phyloP scores from a whole-genome alignment of 441 rosid species.

The Erysimum cheiri region DNA sequence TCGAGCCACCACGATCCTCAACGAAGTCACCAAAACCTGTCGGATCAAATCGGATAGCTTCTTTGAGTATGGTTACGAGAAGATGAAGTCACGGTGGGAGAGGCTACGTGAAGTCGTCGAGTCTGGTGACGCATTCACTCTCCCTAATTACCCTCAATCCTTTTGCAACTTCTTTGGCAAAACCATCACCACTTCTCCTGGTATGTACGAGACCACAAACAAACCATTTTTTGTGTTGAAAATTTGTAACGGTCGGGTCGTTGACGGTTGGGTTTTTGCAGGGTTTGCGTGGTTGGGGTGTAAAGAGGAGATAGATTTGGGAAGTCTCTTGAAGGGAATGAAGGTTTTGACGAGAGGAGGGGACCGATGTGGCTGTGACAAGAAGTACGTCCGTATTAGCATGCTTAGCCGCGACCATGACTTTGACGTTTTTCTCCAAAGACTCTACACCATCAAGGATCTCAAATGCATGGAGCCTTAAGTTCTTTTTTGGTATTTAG shows the following conservation, averaged over 20 bases:
- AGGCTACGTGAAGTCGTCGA: slow-evolving; percentile 56
- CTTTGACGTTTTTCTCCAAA: slow-evolving; percentile 58
- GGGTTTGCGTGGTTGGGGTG: slow-evolving; percentile 88
- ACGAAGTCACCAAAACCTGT: slow-evolving; percentile 49
- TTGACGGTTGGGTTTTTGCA: slow-evolving; percentile 30
- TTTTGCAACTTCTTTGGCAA: slow-evolving; percentile 63
- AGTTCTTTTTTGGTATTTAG: too few species aligned
- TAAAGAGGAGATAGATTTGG: slow-evolving; percentile 59
- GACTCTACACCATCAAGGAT: slow-evolving; percentile 52
- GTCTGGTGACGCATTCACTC: slow-evolving; percentile 48
- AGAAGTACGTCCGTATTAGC: slow-evolving; percentile 59
- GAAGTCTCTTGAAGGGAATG: slow-evolving; percentile 46
- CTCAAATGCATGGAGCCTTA: slow-evolving; percentile 33
- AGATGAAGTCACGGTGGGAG: slow-evolving; percentile 71
- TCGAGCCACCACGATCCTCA: slow-evolving; percentile 74
- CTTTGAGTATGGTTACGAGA: slow-evolving; percentile 52
- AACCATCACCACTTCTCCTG: slow-evolving; percentile 51
- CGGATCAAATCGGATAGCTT: slow-evolving; percentile 51
- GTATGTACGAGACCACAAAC: slow-evolving; percentile 37
- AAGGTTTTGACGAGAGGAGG: slow-evolving; percentile 68
- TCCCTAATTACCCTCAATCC: slow-evolving; percentile 55
- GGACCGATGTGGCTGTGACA: slow-evolving; percentile 55
- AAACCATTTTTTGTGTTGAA: not conserved
- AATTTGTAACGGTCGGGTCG: not conserved
- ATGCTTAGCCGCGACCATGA: slow-evolving; percentile 60